These are phyloP conservation scores for Gentiana macrophylla DNA, from an alignment of 257 asterid genomes.

Conservation along the genomic window DNA sequence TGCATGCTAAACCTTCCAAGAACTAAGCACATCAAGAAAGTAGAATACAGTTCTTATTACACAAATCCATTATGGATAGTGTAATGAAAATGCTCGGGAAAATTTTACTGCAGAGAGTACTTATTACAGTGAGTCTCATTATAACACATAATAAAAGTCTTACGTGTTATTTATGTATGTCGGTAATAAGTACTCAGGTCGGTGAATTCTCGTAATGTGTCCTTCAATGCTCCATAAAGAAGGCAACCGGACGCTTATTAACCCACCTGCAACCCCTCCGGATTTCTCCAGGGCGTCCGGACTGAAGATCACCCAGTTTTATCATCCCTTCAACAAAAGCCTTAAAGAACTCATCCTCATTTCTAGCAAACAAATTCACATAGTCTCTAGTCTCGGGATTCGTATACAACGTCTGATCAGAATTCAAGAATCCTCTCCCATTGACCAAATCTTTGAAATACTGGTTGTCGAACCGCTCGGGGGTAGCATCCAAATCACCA, in stretches of 20 bases:
- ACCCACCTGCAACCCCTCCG: conserved; percentile 55
- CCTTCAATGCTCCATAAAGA: conserved; percentile 12
- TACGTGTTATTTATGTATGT: no score
- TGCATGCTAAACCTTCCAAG: no score
- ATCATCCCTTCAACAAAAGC: conserved; percentile 70
- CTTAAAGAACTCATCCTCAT: conserved; percentile 27
- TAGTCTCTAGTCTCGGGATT: conserved; percentile 32
- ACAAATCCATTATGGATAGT: no score
- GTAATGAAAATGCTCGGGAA: no score
- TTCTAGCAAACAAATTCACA: conserved; percentile 35
- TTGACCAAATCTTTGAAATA: conserved; percentile 60
- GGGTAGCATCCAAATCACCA: conserved; percentile 65
- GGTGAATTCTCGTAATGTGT: background rate
- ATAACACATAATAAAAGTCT: no score
- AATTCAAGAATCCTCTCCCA: conserved; percentile 76
- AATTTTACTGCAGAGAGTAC: no score
- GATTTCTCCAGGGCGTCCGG: conserved; percentile 50
- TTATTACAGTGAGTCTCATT: no score
- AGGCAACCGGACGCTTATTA: conserved; percentile 18
- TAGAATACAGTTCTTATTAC: no score
- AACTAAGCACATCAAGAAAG: no score
- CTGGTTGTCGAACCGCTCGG: conserved; percentile 56
- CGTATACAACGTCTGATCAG: conserved; percentile 59
- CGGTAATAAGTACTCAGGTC: no score
- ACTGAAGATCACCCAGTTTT: conserved; percentile 66